phyloP scores from a whole-genome alignment of 208 protist species.

The Leishmania arabica region DNA sequence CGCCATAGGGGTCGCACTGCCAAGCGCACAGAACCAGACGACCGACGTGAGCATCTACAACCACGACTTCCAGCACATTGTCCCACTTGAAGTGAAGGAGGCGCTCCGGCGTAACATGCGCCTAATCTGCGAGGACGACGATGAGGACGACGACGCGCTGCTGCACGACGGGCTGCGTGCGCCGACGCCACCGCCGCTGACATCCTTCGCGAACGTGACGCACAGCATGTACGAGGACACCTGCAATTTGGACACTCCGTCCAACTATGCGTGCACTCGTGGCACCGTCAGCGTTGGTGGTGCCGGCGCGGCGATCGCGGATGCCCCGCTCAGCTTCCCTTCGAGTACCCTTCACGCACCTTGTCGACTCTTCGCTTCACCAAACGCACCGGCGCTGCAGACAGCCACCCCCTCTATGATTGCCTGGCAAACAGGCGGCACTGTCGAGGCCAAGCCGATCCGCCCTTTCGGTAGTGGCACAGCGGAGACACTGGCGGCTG shows the following conservation, averaged over 20 bases:
- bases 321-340: neutral
- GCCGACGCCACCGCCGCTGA: slow-evolving; percentile 1
- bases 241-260: too few relatives aligned
- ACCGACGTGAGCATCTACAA: slow-evolving; percentile 31
- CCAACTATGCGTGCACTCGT: neutral
- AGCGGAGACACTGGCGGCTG: neutral
- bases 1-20: neutral
- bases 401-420: neutral
- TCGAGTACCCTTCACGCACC: neutral
- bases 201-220: neutral
- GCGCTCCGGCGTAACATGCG: slow-evolving; percentile 36
- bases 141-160: slow-evolving; percentile 22
- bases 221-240: neutral
- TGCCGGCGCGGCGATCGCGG: neutral
- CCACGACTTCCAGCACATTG: slow-evolving; percentile 50
- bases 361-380: neutral
- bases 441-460: neutral
- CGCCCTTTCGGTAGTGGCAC: neutral
- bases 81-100: slow-evolving; percentile 37
- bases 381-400: neutral
- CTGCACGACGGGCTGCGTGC: slow-evolving; percentile 18
- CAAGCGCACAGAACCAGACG: neutral
- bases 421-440: neutral
- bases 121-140: slow-evolving; percentile 34
- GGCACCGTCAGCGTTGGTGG: neutral